These are phyloP conservation scores for Melastoma candidum DNA, from an alignment of 441 rosid species.

Conservation along the genomic window DNA sequence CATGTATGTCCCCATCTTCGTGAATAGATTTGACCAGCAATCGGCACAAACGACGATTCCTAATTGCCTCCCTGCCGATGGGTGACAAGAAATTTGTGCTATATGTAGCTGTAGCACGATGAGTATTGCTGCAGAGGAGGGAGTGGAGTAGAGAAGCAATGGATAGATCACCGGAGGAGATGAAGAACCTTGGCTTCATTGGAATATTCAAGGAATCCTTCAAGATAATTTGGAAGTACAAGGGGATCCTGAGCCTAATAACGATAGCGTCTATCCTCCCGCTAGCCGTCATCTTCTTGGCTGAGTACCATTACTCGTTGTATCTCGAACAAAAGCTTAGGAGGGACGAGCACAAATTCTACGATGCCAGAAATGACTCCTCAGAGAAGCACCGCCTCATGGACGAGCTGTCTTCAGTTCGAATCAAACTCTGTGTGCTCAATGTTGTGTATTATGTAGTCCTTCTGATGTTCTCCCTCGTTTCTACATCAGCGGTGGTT, in stretches of 20 bases:
- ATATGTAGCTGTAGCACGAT: no score
- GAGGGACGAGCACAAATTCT: not conserved
- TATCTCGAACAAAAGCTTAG: not conserved
- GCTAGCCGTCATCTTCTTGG: constrained; percentile 5
- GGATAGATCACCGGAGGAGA: constrained; percentile 10
- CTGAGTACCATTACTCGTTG: not conserved
- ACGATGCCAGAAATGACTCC: not conserved
- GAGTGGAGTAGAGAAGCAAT: not conserved
- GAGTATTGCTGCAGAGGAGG: no score
- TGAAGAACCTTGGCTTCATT: constrained; percentile 8
- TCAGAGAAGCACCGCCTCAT: not conserved
- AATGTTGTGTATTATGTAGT: not conserved
- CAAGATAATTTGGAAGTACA: constrained; percentile 8
- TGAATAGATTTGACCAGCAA: no score
- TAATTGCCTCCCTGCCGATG: no score
- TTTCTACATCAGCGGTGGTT: constrained; percentile 7
- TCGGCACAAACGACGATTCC: no score
- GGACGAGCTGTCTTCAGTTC: not conserved
- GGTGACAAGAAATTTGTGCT: no score
- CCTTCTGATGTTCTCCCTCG: not conserved
- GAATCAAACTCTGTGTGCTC: not conserved
- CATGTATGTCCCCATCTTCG: no score
- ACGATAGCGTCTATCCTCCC: constrained; percentile 8
- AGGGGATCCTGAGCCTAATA: constrained; percentile 1
- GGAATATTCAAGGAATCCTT: constrained; percentile 13